Conservation (phyloP, 179 eudicot species). For the Nepenthes alata region DNA sequence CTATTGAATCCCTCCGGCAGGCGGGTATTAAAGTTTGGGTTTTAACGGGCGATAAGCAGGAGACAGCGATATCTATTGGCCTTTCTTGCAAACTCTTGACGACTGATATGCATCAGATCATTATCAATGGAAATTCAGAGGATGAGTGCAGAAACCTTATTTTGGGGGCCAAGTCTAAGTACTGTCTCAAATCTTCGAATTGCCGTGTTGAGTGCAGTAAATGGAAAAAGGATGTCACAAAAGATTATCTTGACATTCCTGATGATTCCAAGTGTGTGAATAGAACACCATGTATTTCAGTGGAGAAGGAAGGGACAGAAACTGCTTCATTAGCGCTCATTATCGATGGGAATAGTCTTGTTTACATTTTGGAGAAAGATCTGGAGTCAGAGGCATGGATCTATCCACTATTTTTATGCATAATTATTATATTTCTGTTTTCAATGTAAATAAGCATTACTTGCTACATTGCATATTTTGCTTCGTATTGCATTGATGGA, state of each 20-base stretch:
- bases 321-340: slow-evolving; percentile 57
- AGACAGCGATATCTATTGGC: slow-evolving; percentile 93
- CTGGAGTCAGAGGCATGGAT: slow-evolving; percentile 62
- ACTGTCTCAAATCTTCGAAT: slow-evolving; percentile 24
- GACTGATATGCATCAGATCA: slow-evolving; percentile 71
- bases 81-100: slow-evolving; percentile 84
- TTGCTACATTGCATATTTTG: too few species aligned
- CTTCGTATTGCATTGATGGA: too few species aligned
- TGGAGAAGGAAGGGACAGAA: slow-evolving; percentile 26
- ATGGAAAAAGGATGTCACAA: slow-evolving; percentile 27
- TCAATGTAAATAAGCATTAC: too few species aligned
- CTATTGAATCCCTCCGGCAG: slow-evolving; percentile 81
- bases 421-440: neutral
- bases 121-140: slow-evolving; percentile 85
- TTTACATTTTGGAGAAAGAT: slow-evolving; percentile 88
- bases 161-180: slow-evolving; percentile 56
- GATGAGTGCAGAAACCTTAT: slow-evolving; percentile 55
- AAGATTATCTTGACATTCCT: slow-evolving; percentile 38
- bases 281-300: slow-evolving; percentile 20
- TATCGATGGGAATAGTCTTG: slow-evolving; percentile 87
- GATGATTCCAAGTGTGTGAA: slow-evolving; percentile 19
- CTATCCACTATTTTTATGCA: slow-evolving; percentile 1
- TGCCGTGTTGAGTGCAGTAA: slow-evolving; percentile 20
- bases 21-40: slow-evolving; percentile 99
- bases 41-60: slow-evolving; percentile 93